Percentiles rank a stretch among this genome's conserved stretches.
phyloP scores from a whole-genome alignment of 176 grass and related monocot species.

The Oryza longistaminata region DNA sequence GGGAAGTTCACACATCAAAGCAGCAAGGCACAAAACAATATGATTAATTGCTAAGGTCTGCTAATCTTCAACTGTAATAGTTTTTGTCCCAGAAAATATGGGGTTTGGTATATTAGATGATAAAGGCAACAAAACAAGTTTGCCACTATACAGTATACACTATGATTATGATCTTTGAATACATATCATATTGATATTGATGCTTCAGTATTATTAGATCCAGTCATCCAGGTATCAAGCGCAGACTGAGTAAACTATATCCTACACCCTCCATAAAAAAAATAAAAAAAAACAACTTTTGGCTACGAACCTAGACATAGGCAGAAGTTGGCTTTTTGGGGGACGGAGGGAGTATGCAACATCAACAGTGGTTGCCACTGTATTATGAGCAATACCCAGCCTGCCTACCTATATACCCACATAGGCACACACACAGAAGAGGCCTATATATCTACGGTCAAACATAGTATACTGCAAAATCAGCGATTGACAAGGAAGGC shows the following conservation, averaged over 20 bases:
- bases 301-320: too few species aligned
- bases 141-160: not conserved
- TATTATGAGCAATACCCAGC: not conserved
- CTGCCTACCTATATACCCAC: not conserved
- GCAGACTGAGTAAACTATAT: not conserved
- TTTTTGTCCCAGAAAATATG: not conserved
- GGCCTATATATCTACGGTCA: not conserved
- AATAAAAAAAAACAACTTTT: too few species aligned
- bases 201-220: not conserved
- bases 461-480: not conserved
- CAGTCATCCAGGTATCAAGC: not conserved
- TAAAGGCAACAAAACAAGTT: not conserved
- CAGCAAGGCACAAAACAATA: not conserved
- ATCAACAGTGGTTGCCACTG: not conserved
- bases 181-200: not conserved
- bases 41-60: not conserved
- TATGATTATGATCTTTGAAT: not conserved
- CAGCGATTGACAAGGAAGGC: not conserved
- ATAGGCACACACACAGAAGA: not conserved
- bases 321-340: too few species aligned
- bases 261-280: not conserved
- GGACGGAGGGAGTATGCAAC: not conserved
- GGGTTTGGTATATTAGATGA: not conserved
- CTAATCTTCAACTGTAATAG: not conserved
- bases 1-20: not conserved